Base-by-base conservation (phyloP, 441 rosid genomes). In the Populus hybrid region DNA sequence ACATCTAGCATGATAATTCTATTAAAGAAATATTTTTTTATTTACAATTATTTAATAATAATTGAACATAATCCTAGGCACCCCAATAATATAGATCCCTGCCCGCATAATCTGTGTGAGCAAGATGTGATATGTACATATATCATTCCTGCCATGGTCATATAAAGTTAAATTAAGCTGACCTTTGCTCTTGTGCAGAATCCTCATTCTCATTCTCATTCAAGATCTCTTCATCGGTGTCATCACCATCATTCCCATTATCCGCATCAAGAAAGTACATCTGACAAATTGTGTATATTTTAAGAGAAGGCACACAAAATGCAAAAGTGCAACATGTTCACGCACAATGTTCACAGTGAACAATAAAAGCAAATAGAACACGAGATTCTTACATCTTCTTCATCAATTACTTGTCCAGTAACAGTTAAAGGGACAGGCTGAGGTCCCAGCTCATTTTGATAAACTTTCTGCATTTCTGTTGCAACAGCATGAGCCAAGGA, bases 401-500 rank as follows among this genome's bases (percentile, higher is more conserved):
- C 99, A 57, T 80, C 84, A 83, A 88, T 78, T 26, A 70, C 61
- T 63, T 70, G 57, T 36, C 90, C 95, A 2, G 84, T 81, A 84
- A 93, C 89, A 72, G 88, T 90, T 84, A 91, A 80, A 35, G 98
- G 98, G 80, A 95, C 96, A 10, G 94, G 96, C 75, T 83, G 86
- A 78, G 98, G 97, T 67, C 96, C 97, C 87, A 93, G 82, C 88
- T 95, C 97, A 73, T 40, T 76, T 30, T 30, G 32, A 30, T 30
- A 30, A 30, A 30, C 32, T 80, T 91, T 93, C 81, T 89, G 91
- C 98, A 93, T 88, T 86, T 95, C 98, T 78, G 86, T 93, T 26
- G 98, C 99, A 79, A 92, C 97, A 10, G 97, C 97, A 89, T 86
- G 84, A 61, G 98, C 97, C 86, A 93, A 82, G 12, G 92, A 82